phyloP scores from a whole-genome alignment of 2,329 filamentous ascomycete species.

The Scleromitrula shiraiana region DNA sequence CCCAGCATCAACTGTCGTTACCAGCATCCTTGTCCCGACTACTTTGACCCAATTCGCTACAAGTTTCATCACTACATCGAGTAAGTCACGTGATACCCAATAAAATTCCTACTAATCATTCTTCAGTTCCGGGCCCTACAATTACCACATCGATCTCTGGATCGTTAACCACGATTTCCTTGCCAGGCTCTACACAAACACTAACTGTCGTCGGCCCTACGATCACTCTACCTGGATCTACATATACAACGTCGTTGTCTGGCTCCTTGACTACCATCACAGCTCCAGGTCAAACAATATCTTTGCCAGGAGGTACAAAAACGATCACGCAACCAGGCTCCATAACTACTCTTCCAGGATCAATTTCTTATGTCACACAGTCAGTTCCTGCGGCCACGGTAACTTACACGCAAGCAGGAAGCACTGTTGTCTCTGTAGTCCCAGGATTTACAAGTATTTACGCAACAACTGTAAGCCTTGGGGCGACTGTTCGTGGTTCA shows the following conservation, averaged over 20 bases:
- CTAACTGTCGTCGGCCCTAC: neutral
- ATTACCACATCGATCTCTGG: conserved; percentile 10
- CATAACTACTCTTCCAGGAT: neutral
- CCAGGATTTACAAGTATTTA: conserved; percentile 9
- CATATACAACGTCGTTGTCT: no score
- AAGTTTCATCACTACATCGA: neutral
- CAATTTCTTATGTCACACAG: conserved; percentile 5
- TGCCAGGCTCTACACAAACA: neutral
- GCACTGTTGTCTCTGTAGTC: conserved; percentile 12
- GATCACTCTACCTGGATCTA: neutral
- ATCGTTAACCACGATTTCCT: conserved; percentile 8
- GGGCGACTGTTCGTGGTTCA: conserved; percentile 2
- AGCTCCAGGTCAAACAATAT: neutral
- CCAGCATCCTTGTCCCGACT: neutral
- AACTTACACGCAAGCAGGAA: conserved; percentile 7
- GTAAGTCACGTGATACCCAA: neutral
- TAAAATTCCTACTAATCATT: no score
- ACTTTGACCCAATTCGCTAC: neutral
- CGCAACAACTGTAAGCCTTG: conserved; percentile 8
- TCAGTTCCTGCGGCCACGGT: neutral
- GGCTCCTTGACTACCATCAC: conserved; percentile 1
- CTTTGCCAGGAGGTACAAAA: neutral
- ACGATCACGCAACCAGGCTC: neutral
- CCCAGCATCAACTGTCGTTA: neutral
- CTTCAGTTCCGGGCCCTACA: conserved; percentile 8